A percentile compares a stretch with the other conserved stretches of the same genome.
Conservation (phyloP, 2,329 filamentous ascomycete genomes). For the Claviceps digitariae region DNA sequence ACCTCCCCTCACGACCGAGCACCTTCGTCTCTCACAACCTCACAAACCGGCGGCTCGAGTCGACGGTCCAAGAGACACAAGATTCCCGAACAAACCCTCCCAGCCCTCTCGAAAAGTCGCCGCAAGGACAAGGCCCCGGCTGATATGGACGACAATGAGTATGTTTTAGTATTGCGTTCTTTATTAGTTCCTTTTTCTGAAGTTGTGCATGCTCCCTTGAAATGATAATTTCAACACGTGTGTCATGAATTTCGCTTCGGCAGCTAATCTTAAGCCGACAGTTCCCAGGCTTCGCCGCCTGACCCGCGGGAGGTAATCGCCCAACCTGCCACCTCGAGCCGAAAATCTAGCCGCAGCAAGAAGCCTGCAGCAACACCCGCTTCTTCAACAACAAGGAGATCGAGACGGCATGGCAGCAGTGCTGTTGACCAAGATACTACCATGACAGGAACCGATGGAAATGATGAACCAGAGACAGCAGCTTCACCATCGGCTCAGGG, state of each 20-base stretch:
- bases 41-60: slow-evolving; percentile 24
- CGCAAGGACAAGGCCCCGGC: slow-evolving; percentile 47
- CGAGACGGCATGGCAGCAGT: slow-evolving; percentile 40
- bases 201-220: neutral
- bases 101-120: slow-evolving; percentile 31
- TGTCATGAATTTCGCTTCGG: neutral
- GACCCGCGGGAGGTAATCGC: slow-evolving; percentile 45
- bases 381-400: slow-evolving; percentile 27
- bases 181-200: neutral
- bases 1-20: slow-evolving; percentile 28
- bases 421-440: slow-evolving; percentile 48
- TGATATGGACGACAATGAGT: slow-evolving; percentile 66
- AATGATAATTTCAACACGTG: too few species aligned
- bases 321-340: slow-evolving; percentile 50
- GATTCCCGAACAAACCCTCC: slow-evolving; percentile 34
- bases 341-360: slow-evolving; percentile 61
- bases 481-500: slow-evolving; percentile 25
- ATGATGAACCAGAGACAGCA: slow-evolving; percentile 25
- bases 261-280: slow-evolving; percentile 6
- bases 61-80: slow-evolving; percentile 62
- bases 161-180: slow-evolving; percentile 13
- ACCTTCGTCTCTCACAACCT: slow-evolving; percentile 21
- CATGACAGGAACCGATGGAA: slow-evolving; percentile 58
- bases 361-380: slow-evolving; percentile 38
- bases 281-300: slow-evolving; percentile 34